Conservation (phyloP, 2,329 filamentous ascomycete genomes). For the Colletotrichum scovillei region DNA sequence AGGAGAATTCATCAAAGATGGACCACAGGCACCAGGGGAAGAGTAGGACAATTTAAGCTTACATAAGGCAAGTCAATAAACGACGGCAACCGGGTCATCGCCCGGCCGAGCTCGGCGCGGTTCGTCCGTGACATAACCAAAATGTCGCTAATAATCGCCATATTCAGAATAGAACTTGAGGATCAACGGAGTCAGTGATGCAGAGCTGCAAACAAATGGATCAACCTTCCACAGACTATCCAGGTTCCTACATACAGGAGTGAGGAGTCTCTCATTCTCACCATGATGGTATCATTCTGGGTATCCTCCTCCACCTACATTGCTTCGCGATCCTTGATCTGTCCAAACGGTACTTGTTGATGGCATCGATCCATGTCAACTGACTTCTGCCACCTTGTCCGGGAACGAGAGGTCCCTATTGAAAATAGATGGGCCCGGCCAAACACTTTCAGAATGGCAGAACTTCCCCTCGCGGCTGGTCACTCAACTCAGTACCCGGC, state of each 20-base stretch:
- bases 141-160: too few relatives aligned
- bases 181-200: background rate
- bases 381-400: background rate
- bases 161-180: too few relatives aligned
- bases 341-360: background rate
- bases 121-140: too few relatives aligned
- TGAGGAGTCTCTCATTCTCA: background rate
- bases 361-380: background rate
- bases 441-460: background rate
- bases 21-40: background rate
- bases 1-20: background rate
- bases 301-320: constrained; percentile 1
- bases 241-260: background rate
- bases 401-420: background rate
- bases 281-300: background rate
- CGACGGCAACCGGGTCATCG: background rate
- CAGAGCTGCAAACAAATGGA: background rate
- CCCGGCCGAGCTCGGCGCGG: background rate
- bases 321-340: background rate
- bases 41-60: background rate
- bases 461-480: background rate
- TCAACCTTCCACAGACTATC: background rate
- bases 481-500: background rate
- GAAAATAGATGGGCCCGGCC: background rate
- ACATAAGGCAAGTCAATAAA: background rate